Evolutionary conservation across 208 protist species (phyloP), one percentile per base, ranked within the genome.

Genomic region (Leishmania braziliensis): DNA sequence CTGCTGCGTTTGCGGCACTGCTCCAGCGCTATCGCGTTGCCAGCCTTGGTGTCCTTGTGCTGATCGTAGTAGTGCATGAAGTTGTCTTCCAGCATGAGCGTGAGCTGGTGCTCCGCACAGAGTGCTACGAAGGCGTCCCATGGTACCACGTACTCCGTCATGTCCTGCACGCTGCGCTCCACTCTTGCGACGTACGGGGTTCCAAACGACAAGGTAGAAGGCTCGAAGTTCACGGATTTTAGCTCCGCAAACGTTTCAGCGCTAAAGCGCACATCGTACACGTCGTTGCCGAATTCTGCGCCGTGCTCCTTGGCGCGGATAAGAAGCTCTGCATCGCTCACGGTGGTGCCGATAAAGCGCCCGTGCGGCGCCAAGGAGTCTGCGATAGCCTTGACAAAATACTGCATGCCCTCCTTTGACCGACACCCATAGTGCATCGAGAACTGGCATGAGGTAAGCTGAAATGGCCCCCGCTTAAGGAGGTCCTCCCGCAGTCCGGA

Each of bases 401-500:
- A 85, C 46, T 50, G 65, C 2, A 94, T 71, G 63, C 85, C 66
- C 48, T 88, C 80, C 71, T 83, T 80, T 0, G 85, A 86, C 20
- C 73, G 80, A 75, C 88, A 97, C 23, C 90, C 92, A 83, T 95
- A 95, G 88, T 97, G 93, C 79, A 97, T 84, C 33, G 93, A 94
- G 85, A 97, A 97, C 77, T 97, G 93, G 62, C 93, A 97, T 26
- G 93, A 95, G 51, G 85, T 78, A 70, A 97, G 73, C 68, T 93
- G 84, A 51, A 92, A 89, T 18, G 80, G 72, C 10, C 58, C 75
- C 18, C 74, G 75, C 51, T 58, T 77, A 46, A 53, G 50, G 2
- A 95, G 82, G 26, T 88, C 75, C 0, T 33, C 48, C 14, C 71
- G 69, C 8, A 94, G 77, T 12, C 75, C 63, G 6, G 84, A 85